A percentile compares a stretch with the other conserved stretches of the same genome.
Conservation (phyloP, 495 filamentous ascomycete genomes). For the Neurospora sp. region DNA sequence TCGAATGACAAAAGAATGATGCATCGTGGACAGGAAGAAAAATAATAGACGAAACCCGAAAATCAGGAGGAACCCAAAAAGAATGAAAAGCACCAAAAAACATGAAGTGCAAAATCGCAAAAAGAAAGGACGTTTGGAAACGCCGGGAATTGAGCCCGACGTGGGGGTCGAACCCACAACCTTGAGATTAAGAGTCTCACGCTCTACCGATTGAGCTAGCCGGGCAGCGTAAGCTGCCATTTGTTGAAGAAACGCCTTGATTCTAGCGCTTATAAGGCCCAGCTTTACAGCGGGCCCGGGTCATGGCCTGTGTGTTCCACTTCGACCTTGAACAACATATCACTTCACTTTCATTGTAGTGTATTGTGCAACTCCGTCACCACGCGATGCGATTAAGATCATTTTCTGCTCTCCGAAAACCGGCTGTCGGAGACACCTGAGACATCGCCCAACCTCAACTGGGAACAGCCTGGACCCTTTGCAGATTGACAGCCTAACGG, state of each 20-base stretch:
- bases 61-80: neutral
- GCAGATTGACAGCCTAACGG: neutral
- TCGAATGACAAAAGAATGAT: neutral
- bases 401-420: neutral
- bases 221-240: constrained; percentile 13
- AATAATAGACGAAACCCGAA: neutral
- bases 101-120: neutral
- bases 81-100: neutral
- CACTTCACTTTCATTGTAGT: neutral
- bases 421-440: neutral
- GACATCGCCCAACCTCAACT: neutral
- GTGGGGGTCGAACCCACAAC: neutral
- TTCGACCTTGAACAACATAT: neutral
- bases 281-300: neutral
- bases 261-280: neutral
- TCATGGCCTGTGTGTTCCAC: neutral
- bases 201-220: constrained; percentile 81
- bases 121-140: neutral
- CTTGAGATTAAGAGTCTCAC: constrained; percentile 55
- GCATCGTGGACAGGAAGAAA: neutral
- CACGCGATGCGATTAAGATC: neutral
- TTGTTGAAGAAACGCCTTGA: neutral
- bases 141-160: neutral
- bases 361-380: too few species aligned
- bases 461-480: neutral